These are phyloP conservation scores for Triticum dicoccoides DNA, from an alignment of 176 grass and related monocot genomes.

Conservation along the genomic window DNA sequence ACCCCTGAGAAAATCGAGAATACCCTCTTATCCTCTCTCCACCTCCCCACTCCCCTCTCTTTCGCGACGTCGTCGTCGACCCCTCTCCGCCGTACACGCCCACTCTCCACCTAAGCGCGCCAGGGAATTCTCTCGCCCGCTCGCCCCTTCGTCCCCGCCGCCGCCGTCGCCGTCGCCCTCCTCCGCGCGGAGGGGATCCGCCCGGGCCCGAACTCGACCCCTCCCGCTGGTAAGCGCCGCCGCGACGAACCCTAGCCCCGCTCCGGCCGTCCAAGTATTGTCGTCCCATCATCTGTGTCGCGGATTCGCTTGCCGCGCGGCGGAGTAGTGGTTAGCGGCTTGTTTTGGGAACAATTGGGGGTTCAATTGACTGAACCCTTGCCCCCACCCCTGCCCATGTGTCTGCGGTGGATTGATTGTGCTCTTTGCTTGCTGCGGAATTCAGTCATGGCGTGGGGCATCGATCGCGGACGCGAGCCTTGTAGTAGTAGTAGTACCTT, in stretches of 20 bases:
- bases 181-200: not conserved
- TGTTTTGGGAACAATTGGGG: not conserved
- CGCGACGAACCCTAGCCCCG: not conserved
- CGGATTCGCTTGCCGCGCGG: not conserved
- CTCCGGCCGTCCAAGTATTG: not conserved
- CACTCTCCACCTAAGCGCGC: not conserved
- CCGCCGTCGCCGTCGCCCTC: not conserved
- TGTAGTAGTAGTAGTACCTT: too few relatives aligned
- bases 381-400: too few relatives aligned
- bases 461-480: not conserved
- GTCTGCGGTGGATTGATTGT: not conserved
- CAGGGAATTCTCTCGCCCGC: not conserved
- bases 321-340: not conserved
- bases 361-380: not conserved
- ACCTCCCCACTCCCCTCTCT: not conserved
- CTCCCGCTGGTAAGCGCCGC: not conserved
- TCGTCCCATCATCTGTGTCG: not conserved
- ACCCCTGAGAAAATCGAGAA: not conserved
- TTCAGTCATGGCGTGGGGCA: not conserved
- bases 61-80: slow-evolving; percentile 10
- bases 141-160: not conserved
- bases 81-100: slow-evolving; percentile 25
- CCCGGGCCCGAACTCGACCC: not conserved
- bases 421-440: not conserved
- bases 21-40: slow-evolving; percentile 11